Percentiles rank a stretch among this genome's conserved stretches.
Evolutionary conservation across 179 eudicot genomes (phyloP).

Genomic region (Drosera spatulata): DNA sequence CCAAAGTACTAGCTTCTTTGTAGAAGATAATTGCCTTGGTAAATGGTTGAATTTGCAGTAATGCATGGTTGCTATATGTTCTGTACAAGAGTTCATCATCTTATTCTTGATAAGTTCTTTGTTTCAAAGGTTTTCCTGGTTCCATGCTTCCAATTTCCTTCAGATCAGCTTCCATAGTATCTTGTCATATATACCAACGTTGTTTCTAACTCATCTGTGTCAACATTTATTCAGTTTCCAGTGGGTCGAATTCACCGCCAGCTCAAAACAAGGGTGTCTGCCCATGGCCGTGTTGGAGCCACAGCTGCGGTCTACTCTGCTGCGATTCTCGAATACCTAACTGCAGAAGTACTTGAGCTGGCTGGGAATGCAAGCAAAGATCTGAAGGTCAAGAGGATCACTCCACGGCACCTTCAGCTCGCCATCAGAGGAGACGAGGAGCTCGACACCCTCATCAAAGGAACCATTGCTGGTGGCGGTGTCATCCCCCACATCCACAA

Average conservation of each 20-base stretch:
- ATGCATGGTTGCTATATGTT: too few relatives aligned
- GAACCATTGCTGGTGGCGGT: conserved; percentile 36
- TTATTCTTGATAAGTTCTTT: too few relatives aligned
- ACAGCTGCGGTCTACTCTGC: conserved; percentile 53
- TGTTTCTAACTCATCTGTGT: background rate
- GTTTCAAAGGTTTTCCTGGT: too few relatives aligned
- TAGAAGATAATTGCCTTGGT: too few relatives aligned
- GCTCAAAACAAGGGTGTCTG: conserved; percentile 37
- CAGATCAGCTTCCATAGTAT: background rate
- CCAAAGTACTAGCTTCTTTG: too few relatives aligned
- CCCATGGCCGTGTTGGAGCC: conserved; percentile 47
- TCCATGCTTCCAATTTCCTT: too few relatives aligned
- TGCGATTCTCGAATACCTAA: conserved; percentile 43
- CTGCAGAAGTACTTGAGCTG: conserved; percentile 49
- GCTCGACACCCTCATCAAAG: conserved; percentile 27
- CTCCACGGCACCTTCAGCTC: conserved; percentile 47
- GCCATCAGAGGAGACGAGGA: conserved; percentile 55
- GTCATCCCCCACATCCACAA: conserved; percentile 54
- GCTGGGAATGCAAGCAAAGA: conserved; percentile 60
- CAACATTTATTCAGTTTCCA: conserved; percentile 25
- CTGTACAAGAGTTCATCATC: too few relatives aligned
- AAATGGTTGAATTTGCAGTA: too few relatives aligned
- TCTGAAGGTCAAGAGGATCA: conserved; percentile 52
- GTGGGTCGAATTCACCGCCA: conserved; percentile 50
- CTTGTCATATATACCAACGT: too few relatives aligned